These are phyloP conservation scores for Glonium stellatum DNA, from an alignment of 495 filamentous ascomycete genomes.

Conservation along the genomic window DNA sequence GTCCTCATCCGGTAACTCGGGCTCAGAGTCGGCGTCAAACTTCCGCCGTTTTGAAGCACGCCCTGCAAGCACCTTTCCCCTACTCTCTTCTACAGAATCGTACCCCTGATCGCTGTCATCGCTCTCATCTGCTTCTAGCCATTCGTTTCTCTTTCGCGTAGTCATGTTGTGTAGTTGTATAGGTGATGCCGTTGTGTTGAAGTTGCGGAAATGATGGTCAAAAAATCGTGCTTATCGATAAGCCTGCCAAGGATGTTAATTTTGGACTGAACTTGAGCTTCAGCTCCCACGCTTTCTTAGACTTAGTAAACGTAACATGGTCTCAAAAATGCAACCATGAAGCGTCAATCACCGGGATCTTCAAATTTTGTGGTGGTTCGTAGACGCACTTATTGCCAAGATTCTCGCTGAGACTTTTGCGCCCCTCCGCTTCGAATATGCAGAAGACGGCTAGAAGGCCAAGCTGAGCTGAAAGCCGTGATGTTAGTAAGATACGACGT, in stretches of 20 bases:
- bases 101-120: constrained; percentile 57
- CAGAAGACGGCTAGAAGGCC: not conserved
- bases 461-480: not conserved
- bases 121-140: constrained; percentile 59
- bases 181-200: not conserved
- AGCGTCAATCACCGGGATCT: too few relatives aligned
- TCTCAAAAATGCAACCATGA: too few relatives aligned
- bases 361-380: too few relatives aligned
- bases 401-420: not conserved
- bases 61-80: constrained; percentile 38
- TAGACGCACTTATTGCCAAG: not conserved
- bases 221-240: too few relatives aligned
- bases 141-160: constrained; percentile 65
- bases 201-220: too few relatives aligned
- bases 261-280: too few relatives aligned
- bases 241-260: too few relatives aligned
- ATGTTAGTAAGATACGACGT: too few relatives aligned
- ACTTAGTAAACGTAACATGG: too few relatives aligned
- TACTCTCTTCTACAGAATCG: constrained; percentile 64
- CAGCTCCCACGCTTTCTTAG: too few relatives aligned
- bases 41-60: constrained; percentile 62
- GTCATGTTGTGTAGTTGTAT: constrained; percentile 44
- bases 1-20: constrained; percentile 10
- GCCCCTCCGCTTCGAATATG: not conserved
- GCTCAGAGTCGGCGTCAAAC: constrained; percentile 37